Conservation (phyloP, 1,139 yeast genomes). For the Magnusiomyces paraingens region DNA sequence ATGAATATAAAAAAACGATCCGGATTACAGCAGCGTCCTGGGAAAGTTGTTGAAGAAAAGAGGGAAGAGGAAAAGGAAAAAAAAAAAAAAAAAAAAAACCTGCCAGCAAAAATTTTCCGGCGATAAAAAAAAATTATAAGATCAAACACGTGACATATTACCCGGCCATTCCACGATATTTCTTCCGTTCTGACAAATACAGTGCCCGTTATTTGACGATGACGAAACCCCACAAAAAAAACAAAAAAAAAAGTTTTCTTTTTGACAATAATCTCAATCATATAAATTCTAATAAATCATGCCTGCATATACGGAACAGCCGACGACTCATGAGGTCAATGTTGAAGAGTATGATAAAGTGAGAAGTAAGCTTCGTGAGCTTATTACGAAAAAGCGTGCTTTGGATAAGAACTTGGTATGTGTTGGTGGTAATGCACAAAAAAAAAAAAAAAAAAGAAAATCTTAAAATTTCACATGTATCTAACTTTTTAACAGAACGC, state of each 20-base stretch:
- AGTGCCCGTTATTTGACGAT: too few species aligned
- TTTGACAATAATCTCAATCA: too few species aligned
- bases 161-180: background rate
- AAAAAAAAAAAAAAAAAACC: background rate
- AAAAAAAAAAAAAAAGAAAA: background rate
- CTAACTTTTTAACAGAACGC: conserved; percentile 20
- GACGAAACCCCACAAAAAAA: too few species aligned
- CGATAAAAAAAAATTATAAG: conserved; percentile 3
- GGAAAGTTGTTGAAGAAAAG: conserved; percentile 7
- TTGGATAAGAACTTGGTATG: conserved; percentile 54
- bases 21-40: background rate
- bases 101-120: background rate
- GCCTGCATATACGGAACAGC: too few species aligned
- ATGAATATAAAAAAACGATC: background rate
- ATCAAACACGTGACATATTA: background rate
- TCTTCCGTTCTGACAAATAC: too few species aligned
- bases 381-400: conserved; percentile 56
- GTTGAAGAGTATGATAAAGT: conserved; percentile 59
- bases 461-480: background rate
- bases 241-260: too few species aligned
- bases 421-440: background rate
- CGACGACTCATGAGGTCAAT: conserved; percentile 13
- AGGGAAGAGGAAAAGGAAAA: conserved; percentile 3
- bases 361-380: conserved; percentile 60
- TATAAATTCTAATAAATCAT: too few species aligned